Conservation (phyloP, 495 filamentous ascomycete species). For the Lasiosphaeris hirsuta region DNA sequence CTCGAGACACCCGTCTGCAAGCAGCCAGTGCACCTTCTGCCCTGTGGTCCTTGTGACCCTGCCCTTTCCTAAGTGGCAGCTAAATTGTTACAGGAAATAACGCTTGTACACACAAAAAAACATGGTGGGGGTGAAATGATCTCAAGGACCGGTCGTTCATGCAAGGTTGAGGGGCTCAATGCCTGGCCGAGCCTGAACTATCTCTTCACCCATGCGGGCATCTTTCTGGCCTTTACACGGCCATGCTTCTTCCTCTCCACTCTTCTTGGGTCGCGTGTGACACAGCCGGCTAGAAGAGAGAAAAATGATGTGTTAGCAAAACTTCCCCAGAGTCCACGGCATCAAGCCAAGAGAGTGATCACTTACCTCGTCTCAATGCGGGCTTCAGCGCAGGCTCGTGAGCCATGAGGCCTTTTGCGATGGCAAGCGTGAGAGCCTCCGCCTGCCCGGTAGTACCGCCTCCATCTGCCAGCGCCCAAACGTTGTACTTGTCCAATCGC, state of each 20-base stretch:
- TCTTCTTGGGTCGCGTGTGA: conserved; percentile 84
- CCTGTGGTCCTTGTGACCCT: background rate
- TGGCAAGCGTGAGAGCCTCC: conserved; percentile 89
- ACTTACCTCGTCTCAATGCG: conserved; percentile 81
- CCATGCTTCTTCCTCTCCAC: conserved; percentile 99
- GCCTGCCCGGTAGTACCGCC: conserved; percentile 94
- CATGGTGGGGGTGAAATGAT: conserved; percentile 6
- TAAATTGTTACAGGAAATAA: conserved; percentile 21
- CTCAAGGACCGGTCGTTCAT: conserved; percentile 16
- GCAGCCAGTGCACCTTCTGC: background rate
- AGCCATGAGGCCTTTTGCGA: conserved; percentile 80
- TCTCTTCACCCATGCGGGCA: conserved; percentile 96
- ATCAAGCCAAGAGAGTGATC: conserved; percentile 4
- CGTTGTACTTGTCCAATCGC: conserved; percentile 95
- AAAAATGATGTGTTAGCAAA: conserved; percentile 21
- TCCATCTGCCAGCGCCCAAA: conserved; percentile 78
- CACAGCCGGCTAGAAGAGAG: conserved; percentile 66
- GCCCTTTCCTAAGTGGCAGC: conserved; percentile 6
- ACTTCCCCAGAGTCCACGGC: conserved; percentile 6
- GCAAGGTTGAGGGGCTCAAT: conserved; percentile 15
- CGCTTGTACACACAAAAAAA: conserved; percentile 16
- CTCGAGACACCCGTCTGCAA: background rate
- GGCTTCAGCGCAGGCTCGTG: conserved; percentile 91
- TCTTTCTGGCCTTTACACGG: conserved; percentile 93
- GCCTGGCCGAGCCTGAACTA: conserved; percentile 33